Base-by-base conservation (phyloP, 169 alveolate genomes). In the Besnoitia besnoiti region DNA sequence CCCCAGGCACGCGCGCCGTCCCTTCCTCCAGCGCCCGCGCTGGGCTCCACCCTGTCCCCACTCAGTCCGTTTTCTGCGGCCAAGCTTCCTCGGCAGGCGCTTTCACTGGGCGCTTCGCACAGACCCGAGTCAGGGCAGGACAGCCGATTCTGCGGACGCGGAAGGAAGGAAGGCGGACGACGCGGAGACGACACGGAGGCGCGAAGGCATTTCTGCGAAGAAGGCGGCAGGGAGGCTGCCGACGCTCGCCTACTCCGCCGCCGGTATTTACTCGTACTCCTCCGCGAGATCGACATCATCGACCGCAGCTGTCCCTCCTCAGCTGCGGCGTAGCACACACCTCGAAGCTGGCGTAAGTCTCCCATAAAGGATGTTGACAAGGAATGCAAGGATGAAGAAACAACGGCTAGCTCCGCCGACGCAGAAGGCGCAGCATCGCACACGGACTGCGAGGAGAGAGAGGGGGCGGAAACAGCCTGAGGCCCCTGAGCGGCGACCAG, bases 341-440 rank as follows among this genome's bases (percentile, higher is more conserved):
- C 87, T 0, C 87, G 87, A 16, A 77, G 87, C 55, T 77, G 61
- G 39, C 87, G 87, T 7, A 77, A 55, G 55, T 77, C 87, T 2
- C 55, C 87, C 39, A 40, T 14, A 10, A 77, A 44, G n/a, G 61
- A 19, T 21, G 61, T 7, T 30, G 39, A 37, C 35, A 77, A 44
- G 44, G 55, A 24, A 1, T 3, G n/a, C 30, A 39, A 7, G 24
- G 30, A 4, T 8, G 85, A n/a, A 14, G 87, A 37, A 24, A 55
- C 27, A 10, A 42, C 30, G 0, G 55, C n/a, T 51, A 42, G 87
- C 24, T 73, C 82, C 61, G 87, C 4, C 8, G 10, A 27, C 21
- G 47, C 42, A 77, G 55, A 77, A 3, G 67, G 67, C 67, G 67
- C n/a, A n/a, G n/a, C n/a, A 55, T n/a, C 33, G 67, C 59, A 19